These are phyloP conservation scores for Mimosa pudica DNA, from an alignment of 306 rosid species.

Conservation along the genomic window DNA sequence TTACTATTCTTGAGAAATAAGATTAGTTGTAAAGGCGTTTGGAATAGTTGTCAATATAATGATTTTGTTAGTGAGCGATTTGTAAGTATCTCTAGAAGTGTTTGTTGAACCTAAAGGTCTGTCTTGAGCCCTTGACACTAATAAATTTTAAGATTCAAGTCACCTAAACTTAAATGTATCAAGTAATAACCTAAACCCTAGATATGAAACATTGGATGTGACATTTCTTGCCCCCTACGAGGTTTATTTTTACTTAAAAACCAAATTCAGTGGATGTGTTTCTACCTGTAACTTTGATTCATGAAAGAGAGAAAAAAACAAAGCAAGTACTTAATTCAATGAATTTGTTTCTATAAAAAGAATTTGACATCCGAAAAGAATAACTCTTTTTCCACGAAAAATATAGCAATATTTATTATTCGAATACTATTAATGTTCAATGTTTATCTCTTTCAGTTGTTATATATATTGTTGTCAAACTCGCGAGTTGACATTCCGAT, in stretches of 20 bases:
- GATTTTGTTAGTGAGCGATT: no score
- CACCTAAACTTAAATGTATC: no score
- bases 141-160: no score
- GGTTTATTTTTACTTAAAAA: neutral
- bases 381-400: no score
- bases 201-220: neutral
- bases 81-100: no score
- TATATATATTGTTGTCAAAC: no score
- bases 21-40: neutral
- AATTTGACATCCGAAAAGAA: neutral
- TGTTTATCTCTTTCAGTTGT: neutral
- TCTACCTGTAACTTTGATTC: neutral
- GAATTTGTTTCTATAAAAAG: neutral
- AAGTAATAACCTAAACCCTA: neutral
- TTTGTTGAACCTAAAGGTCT: no score
- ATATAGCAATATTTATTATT: neutral
- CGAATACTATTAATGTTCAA: neutral
- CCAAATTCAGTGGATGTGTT: neutral
- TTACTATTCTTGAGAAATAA: neutral
- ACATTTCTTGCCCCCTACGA: neutral
- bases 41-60: neutral
- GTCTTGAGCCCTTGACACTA: no score
- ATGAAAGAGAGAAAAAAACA: neutral
- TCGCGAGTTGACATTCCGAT: no score
- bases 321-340: neutral